phyloP scores from a whole-genome alignment of 2,329 filamentous ascomycete species.

The Chaetomium globosum region DNA sequence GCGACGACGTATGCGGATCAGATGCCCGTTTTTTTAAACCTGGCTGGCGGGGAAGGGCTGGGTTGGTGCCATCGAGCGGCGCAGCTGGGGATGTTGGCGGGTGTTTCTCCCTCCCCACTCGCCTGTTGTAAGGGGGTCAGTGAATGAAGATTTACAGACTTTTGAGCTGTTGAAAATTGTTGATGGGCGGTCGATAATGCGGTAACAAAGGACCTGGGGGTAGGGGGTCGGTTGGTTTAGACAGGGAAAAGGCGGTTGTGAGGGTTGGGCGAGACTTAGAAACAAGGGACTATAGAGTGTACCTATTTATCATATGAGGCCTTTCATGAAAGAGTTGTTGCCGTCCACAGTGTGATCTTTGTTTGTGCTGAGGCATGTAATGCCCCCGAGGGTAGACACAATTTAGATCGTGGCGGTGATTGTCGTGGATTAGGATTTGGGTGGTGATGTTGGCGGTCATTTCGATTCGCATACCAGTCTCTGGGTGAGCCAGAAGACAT shows the following conservation, averaged over 20 bases:
- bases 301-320: slow-evolving; percentile 30
- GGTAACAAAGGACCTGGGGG: neutral
- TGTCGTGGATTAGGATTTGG: neutral
- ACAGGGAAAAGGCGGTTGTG: too few species aligned
- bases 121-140: slow-evolving; percentile 18
- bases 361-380: slow-evolving; percentile 29
- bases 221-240: too few species aligned
- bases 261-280: slow-evolving; percentile 22
- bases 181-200: neutral
- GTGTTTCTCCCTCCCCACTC: slow-evolving; percentile 12
- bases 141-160: neutral
- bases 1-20: too few species aligned
- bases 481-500: too few species aligned
- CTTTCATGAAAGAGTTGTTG: slow-evolving; percentile 19
- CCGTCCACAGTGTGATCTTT: neutral
- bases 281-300: slow-evolving; percentile 24
- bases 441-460: too few species aligned
- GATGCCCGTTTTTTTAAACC: too few species aligned
- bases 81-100: neutral
- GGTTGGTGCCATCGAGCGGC: neutral
- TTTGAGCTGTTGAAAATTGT: slow-evolving; percentile 4
- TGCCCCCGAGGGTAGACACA: slow-evolving; percentile 31
- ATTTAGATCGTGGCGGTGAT: neutral
- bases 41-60: neutral
- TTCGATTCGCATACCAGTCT: too few species aligned